These are phyloP conservation scores for Sphaerobolus stellatus DNA, from an alignment of 1,284 basidiomycete species.

Conservation along the genomic window DNA sequence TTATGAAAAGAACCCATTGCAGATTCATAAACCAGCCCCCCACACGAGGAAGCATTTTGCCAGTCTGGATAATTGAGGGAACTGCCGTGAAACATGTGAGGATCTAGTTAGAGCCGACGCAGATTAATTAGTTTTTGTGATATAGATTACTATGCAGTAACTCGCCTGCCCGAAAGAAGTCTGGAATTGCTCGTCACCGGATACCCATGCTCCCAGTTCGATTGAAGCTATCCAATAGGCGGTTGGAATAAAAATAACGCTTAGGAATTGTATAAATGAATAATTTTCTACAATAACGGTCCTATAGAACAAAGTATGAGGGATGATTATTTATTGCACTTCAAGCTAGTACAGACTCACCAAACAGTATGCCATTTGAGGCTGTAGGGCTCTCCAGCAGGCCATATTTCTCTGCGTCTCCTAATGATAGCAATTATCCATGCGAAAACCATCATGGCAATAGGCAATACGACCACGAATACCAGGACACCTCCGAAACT, in stretches of 20 bases:
- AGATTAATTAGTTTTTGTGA: too few relatives aligned
- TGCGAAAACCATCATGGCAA: neutral
- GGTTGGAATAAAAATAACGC: neutral
- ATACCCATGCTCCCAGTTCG: neutral
- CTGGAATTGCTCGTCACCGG: neutral
- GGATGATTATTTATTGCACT: neutral
- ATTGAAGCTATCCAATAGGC: neutral
- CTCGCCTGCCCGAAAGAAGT: neutral
- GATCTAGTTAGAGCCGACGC: too few relatives aligned
- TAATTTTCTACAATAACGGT: neutral
- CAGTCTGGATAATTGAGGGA: neutral
- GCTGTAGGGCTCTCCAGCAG: neutral
- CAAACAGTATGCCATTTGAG: neutral
- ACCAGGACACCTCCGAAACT: neutral
- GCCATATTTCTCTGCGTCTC: neutral
- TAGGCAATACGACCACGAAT: neutral
- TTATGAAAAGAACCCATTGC: too few relatives aligned
- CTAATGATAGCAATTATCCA: neutral
- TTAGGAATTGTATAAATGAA: slow-evolving; percentile 2
- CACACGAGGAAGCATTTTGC: too few relatives aligned
- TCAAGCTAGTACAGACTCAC: neutral
- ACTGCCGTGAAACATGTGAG: neutral
- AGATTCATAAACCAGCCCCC: too few relatives aligned
- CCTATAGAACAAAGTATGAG: neutral
- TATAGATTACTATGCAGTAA: too few relatives aligned